Percentiles rank a stretch among this genome's conserved stretches.
Evolutionary conservation across 2,329 filamentous ascomycete genomes (phyloP).

Genomic region (Helotiales sp.): DNA sequence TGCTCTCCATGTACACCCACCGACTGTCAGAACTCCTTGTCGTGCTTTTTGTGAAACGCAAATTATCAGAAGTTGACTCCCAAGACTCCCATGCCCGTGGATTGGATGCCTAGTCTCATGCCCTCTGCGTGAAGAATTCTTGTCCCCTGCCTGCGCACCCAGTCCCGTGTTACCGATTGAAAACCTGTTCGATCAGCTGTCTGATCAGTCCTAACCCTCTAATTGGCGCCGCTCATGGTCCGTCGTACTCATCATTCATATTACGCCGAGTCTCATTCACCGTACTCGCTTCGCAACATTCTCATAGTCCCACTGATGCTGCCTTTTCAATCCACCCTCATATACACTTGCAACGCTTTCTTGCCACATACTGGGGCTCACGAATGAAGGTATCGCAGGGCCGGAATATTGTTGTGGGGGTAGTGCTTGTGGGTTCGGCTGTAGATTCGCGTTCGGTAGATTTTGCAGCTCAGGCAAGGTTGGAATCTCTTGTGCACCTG

Average conservation of each 20-base stretch:
- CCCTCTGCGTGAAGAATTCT: background rate
- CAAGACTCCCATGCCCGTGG: too few species aligned
- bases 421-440: constrained; percentile 52
- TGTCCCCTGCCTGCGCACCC: background rate
- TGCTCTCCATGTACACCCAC: constrained; percentile 17
- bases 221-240: background rate
- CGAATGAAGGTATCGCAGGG: constrained; percentile 61
- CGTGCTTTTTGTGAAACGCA: background rate
- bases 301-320: constrained; percentile 55
- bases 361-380: constrained; percentile 76
- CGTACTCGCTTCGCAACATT: constrained; percentile 38
- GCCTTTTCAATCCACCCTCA: constrained; percentile 66
- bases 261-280: constrained; percentile 24
- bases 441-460: constrained; percentile 53
- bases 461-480: constrained; percentile 53
- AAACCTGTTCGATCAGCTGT: constrained; percentile 2
- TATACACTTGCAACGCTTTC: constrained; percentile 73
- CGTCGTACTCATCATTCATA: constrained; percentile 4
- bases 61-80: background rate
- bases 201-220: background rate
- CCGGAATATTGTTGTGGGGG: constrained; percentile 58
- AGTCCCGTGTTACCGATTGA: background rate
- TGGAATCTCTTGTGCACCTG: constrained; percentile 54
- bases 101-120: background rate
- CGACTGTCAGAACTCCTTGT: background rate